Percentiles rank a stretch among this genome's conserved stretches.
phyloP scores from a whole-genome alignment of 73 alveolate genomes.

The Stentor coeruleus region DNA sequence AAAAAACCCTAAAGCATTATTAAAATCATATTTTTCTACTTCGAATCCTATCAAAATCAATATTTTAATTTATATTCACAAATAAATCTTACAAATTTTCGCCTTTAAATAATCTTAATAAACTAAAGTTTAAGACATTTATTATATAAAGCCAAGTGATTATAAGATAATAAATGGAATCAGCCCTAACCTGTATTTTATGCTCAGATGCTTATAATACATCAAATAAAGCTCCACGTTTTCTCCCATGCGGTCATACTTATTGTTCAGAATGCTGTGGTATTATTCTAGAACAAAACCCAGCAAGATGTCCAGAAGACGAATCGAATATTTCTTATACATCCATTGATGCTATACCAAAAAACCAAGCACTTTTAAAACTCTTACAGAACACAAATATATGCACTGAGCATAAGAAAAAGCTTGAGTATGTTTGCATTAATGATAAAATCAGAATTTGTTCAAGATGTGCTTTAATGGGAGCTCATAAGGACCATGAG shows the following conservation, averaged over 20 bases:
- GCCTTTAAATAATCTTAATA: no score
- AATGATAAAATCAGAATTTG: conserved; percentile 79
- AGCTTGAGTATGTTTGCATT: conserved; percentile 81
- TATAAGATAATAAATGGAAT: conserved; percentile 19
- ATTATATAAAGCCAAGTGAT: no score
- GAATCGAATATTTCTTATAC: background rate
- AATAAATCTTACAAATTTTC: no score
- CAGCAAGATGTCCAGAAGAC: conserved; percentile 30
- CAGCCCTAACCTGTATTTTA: conserved; percentile 16
- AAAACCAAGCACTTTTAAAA: conserved; percentile 18
- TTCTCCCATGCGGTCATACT: conserved; percentile 30
- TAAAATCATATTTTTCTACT: no score
- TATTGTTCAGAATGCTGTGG: background rate
- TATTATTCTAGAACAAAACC: background rate
- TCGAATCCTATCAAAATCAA: no score
- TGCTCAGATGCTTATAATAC: conserved; percentile 14
- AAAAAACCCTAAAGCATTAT: no score
- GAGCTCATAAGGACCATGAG: conserved; percentile 86
- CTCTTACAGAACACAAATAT: background rate
- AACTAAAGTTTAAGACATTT: no score
- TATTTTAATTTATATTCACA: no score
- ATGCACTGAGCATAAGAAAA: conserved; percentile 55
- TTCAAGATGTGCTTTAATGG: conserved; percentile 88
- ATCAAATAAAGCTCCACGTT: background rate
- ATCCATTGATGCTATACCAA: background rate